Conservation (phyloP, 2,329 filamentous ascomycete species). For the Aspergillus vadensis region DNA sequence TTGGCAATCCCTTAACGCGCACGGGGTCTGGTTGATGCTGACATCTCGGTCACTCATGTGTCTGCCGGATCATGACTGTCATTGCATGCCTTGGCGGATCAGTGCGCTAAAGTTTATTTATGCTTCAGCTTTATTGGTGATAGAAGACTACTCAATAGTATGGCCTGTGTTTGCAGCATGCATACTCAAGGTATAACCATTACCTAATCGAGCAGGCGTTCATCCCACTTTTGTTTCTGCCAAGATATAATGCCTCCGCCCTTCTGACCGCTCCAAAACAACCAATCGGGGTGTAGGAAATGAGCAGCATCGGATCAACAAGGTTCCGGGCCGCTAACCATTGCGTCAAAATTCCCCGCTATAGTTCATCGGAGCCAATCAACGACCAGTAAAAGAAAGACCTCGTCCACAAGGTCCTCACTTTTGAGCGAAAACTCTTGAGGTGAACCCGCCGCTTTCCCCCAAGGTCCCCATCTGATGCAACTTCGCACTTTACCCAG, state of each 20-base stretch:
- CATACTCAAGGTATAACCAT: too few species aligned
- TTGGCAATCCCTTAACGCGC: too few species aligned
- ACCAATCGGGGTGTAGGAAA: neutral
- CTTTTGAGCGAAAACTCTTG: constrained; percentile 19
- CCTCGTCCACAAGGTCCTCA: constrained; percentile 38
- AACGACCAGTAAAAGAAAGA: constrained; percentile 15
- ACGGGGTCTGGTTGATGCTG: too few species aligned
- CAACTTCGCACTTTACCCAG: constrained; percentile 10
- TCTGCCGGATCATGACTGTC: too few species aligned
- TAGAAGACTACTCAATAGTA: too few species aligned
- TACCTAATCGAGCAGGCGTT: too few species aligned
- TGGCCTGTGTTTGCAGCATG: too few species aligned
- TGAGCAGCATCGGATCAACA: neutral
- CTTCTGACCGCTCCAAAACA: neutral
- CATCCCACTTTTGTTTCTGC: neutral
- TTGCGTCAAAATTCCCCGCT: neutral
- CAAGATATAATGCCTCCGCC: neutral
- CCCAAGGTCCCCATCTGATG: constrained; percentile 37
- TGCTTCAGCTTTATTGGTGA: too few species aligned
- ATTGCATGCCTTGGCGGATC: too few species aligned
- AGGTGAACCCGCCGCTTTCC: constrained; percentile 25
- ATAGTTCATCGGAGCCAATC: neutral
- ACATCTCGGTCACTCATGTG: too few species aligned
- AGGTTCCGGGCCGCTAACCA: neutral
- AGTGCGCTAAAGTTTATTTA: too few species aligned